Base-by-base conservation (phyloP, 371 early-diverging fungal species). In the Sporodiniella umbellata region DNA sequence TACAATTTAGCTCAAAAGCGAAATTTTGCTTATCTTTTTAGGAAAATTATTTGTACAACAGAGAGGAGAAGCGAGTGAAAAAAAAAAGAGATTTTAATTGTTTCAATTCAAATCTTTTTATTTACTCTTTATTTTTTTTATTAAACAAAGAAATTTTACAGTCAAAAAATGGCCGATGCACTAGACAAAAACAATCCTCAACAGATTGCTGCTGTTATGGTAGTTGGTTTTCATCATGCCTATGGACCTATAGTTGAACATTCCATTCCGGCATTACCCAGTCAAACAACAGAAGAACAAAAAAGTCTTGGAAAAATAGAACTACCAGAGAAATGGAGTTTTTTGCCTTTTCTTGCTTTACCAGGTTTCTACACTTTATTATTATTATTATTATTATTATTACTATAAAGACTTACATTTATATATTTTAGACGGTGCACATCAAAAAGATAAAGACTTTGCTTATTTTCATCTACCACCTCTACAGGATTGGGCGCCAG, bases 391-490 rank as follows among this genome's bases (percentile, higher is more conserved):
- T n/a, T n/a, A n/a, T n/a, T n/a, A n/a, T n/a, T n/a, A n/a, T n/a
- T n/a, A n/a, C n/a, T n/a, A n/a, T n/a, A n/a, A n/a, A n/a, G n/a
- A n/a, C n/a, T n/a, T n/a, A n/a, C n/a, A 28, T 17, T n/a, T 28
- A 22, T 8, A 30, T 30, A 26, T 65, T 4, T 24, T 58, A 84
- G 92, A 92, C 51, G 92, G 92, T 10, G 89, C 89, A 4, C 92
- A 92, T 64, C 87, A 88, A 66, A 78, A 79, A 56, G 88, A 87
- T 42, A 89, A 90, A 54, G 92, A 90, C 53, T 88, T 90, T 58
- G 83, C 88, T 1, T 92, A 90, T 57, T 92, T 92, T 51, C 92
- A 92, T 63, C 70, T 92, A 11, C 90, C 92, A 25, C 89, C 92
- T 24, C 81, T 89, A 7, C 68, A 79, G 22, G 63, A 64, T 40